These are phyloP conservation scores for Asterophora parasitica DNA, from an alignment of 768 basidiomycete species.

Conservation along the genomic window DNA sequence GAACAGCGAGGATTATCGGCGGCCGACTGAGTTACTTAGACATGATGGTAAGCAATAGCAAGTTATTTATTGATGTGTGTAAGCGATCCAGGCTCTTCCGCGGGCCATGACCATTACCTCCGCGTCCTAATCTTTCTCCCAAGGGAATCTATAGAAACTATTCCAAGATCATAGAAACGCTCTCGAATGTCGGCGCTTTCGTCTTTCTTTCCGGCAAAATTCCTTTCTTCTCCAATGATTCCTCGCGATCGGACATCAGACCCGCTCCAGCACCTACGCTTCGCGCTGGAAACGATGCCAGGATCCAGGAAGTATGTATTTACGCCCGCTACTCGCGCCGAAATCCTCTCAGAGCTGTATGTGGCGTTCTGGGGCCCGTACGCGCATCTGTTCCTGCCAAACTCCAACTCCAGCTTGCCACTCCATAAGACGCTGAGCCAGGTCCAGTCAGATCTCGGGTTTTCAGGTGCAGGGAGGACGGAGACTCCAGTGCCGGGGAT, in stretches of 20 bases:
- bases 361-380: slow-evolving; percentile 79
- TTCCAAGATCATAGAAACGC: slow-evolving; percentile 3
- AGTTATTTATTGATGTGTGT: too few relatives aligned
- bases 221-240: slow-evolving; percentile 48
- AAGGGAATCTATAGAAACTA: slow-evolving; percentile 2
- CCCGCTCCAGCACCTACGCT: slow-evolving; percentile 67
- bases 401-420: slow-evolving; percentile 57
- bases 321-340: slow-evolving; percentile 67
- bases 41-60: too few relatives aligned
- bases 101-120: slow-evolving; percentile 9
- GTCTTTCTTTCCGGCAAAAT: slow-evolving; percentile 42
- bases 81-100: too few relatives aligned
- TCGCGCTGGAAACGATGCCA: slow-evolving; percentile 77
- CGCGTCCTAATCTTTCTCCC: too few relatives aligned
- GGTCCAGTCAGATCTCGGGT: slow-evolving; percentile 56
- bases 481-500: slow-evolving; percentile 61
- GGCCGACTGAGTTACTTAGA: too few relatives aligned
- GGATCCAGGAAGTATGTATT: slow-evolving; percentile 75
- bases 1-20: too few relatives aligned
- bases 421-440: slow-evolving; percentile 63
- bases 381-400: slow-evolving; percentile 66
- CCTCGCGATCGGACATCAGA: slow-evolving; percentile 54
- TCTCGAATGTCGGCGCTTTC: slow-evolving; percentile 21
- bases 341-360: slow-evolving; percentile 79
- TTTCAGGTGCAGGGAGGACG: slow-evolving; percentile 55